These are phyloP conservation scores for Aspergillus transmontanensis DNA, from an alignment of 2,329 filamentous ascomycete genomes.

Conservation along the genomic window DNA sequence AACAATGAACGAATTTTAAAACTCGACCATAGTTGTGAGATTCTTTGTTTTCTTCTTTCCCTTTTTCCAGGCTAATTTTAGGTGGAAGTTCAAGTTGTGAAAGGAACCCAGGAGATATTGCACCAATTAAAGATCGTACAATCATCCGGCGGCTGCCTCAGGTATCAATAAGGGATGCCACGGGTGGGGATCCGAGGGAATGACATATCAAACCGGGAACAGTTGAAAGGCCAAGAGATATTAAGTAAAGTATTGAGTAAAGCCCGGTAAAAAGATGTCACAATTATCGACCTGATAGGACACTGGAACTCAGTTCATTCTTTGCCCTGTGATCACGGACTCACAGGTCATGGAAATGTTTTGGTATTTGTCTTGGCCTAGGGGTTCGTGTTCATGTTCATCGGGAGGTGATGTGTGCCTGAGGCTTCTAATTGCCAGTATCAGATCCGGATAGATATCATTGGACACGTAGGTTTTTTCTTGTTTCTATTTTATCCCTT, in stretches of 20 bases:
- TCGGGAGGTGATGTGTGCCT: not conserved
- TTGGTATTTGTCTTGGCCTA: not conserved
- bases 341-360: not conserved
- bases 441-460: not conserved
- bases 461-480: not conserved
- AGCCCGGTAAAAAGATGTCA: not conserved
- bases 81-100: not conserved
- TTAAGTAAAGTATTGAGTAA: not conserved
- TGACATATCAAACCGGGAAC: not conserved
- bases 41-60: not conserved
- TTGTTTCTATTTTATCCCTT: not conserved
- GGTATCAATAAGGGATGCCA: not conserved
- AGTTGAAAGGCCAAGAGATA: not conserved
- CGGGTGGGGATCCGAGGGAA: not conserved
- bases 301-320: too few species aligned
- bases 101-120: conserved; percentile 4
- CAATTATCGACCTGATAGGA: not conserved
- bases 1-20: not conserved
- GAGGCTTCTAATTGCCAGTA: not conserved
- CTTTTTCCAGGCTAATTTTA: not conserved
- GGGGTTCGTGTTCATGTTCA: not conserved
- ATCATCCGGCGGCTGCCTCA: conserved; percentile 1
- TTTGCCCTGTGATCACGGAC: not conserved
- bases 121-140: conserved; percentile 8
- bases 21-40: not conserved